Base-by-base conservation (phyloP, 1,139 yeast genomes). In the Geotrichum klebahnii region DNA sequence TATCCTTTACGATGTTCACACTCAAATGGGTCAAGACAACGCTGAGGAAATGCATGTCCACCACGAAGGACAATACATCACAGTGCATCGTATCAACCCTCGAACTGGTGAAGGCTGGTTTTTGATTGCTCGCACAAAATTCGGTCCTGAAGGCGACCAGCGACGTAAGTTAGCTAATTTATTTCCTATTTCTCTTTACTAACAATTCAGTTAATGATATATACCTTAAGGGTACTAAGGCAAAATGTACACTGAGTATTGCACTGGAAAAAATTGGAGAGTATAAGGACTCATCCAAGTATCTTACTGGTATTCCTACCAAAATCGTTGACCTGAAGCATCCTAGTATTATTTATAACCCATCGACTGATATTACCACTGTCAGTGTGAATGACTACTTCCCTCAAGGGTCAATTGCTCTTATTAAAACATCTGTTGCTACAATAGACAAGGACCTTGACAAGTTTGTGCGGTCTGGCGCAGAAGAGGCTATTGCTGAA, bases 11-110 rank as follows among this genome's bases (percentile, higher is more conserved):
- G 71, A 76, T 20, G 75, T 89, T 52, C 88, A 94, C 26, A 69
- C 70, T 37, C 83, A 84, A 58, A 80, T 84, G 66, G 88, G 82
- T 48, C 78, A 77, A 53, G 68, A 74, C 44, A 81, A 81, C 55
- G 89, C 86, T 57, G 88, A 85, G 58, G 97, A 92, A 68, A 88
- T 86, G 84, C 92, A 87, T 65, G 87, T 92, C 45, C 97, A 92
- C 63, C 96, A 87, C 62, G 96, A 88, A 57, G 96, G 86, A 8
- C 96, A 89, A 66, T 92, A 78, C 65, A 87, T 92, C 54, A 90
- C 97, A 0, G 82, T 90, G 50, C 97, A 90, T 67, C 75, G 97
- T 57, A 79, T 83, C 46, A 87, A 88, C 63, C 83, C 95, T 0
- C 76, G 80, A 57, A 82, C 89, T 6, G 97, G 97, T 1, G 77